These are phyloP conservation scores for Lagenidium sp. DNA, from an alignment of 352 stramenopile genomes.

Conservation along the genomic window DNA sequence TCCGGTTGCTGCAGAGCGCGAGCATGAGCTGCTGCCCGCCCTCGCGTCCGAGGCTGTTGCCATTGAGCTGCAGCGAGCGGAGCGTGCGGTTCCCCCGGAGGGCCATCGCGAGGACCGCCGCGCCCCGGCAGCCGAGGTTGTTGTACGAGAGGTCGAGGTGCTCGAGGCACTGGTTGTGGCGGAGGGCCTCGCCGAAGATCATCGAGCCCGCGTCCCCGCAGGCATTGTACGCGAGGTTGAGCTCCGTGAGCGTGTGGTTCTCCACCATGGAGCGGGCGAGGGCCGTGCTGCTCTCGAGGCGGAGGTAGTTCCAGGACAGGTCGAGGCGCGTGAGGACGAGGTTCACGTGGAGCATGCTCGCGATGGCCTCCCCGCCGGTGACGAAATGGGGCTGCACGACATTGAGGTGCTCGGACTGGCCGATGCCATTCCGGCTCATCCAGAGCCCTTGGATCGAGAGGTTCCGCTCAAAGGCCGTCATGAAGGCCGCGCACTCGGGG, in stretches of 20 bases:
- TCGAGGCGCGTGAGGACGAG: conserved; percentile 68
- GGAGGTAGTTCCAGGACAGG: conserved; percentile 86
- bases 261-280: conserved; percentile 52
- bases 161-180: conserved; percentile 48
- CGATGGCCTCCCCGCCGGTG: conserved; percentile 84
- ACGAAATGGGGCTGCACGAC: conserved; percentile 78
- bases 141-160: conserved; percentile 71
- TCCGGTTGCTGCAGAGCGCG: conserved; percentile 48
- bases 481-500: conserved; percentile 76
- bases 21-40: conserved; percentile 60
- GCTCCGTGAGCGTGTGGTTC: conserved; percentile 54
- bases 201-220: conserved; percentile 65
- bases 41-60: conserved; percentile 66
- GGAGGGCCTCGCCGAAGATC: conserved; percentile 66
- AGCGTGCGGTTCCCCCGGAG: conserved; percentile 52
- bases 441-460: conserved; percentile 56
- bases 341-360: conserved; percentile 80
- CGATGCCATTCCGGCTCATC: conserved; percentile 83
- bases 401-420: conserved; percentile 83
- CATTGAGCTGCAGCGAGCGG: conserved; percentile 54
- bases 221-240: conserved; percentile 71
- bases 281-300: conserved; percentile 64
- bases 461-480: conserved; percentile 79
- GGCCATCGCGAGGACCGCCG: conserved; percentile 58
- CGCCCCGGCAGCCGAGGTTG: conserved; percentile 63